Conservation (phyloP, 768 basidiomycete genomes). For the Sporobolomyces pararoseus region DNA sequence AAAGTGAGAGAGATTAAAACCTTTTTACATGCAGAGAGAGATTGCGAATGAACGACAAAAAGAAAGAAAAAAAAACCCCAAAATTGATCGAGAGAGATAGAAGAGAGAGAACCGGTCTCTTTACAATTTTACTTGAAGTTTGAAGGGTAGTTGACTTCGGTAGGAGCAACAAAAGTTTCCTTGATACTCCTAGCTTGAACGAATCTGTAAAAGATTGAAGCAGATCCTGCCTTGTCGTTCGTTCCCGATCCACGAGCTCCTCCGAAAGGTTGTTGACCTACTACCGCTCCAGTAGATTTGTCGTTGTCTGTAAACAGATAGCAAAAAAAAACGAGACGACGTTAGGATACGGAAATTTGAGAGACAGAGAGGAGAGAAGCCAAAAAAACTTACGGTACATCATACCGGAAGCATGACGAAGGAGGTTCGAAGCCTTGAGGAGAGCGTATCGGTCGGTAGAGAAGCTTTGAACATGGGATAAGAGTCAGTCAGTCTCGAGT, state of each 20-base stretch:
- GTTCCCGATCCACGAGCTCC: slow-evolving; percentile 84
- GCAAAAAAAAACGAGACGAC: not conserved
- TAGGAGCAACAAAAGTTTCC: slow-evolving; percentile 72
- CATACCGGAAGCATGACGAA: slow-evolving; percentile 90
- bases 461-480: slow-evolving; percentile 60
- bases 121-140: not conserved
- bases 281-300: slow-evolving; percentile 95
- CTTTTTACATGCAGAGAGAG: too few species aligned
- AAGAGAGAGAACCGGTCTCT: too few species aligned
- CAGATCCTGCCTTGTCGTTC: slow-evolving; percentile 94
- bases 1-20: too few species aligned
- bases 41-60: too few species aligned
- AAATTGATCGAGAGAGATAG: too few species aligned
- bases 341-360: not conserved
- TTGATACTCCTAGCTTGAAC: slow-evolving; percentile 89
- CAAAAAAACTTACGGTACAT: slow-evolving; percentile 63
- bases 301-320: slow-evolving; percentile 27
- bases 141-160: slow-evolving; percentile 17
- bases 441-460: slow-evolving; percentile 74
- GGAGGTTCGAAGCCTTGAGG: slow-evolving; percentile 68
- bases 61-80: too few species aligned
- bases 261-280: slow-evolving; percentile 97
- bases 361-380: too few species aligned
- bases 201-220: slow-evolving; percentile 62
- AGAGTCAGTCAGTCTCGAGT: not conserved